Evolutionary conservation across 805 yeast genomes (phyloP), one percentile per base, ranked within the genome.

Genomic region (Pichia manshurica): DNA sequence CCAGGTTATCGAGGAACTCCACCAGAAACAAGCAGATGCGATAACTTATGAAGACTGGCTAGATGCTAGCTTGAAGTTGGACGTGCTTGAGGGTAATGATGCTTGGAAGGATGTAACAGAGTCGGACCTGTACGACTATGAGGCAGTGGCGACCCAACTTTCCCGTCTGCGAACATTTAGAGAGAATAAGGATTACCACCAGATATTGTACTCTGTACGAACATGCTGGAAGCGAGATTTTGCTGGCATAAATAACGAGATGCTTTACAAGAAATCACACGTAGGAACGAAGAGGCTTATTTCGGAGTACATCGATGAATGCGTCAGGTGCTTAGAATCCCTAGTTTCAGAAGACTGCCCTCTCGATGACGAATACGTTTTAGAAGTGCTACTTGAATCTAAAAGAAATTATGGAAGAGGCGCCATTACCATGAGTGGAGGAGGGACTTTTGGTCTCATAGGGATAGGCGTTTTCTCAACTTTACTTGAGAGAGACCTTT

Each of bases 351-450:
- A 65, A 10, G 59, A 60, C 6, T 63, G 68, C 13, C 64, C 70
- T 10, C 52, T 87, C 28, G 91, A 85, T 61, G 89, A 83, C 51
- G 64, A 78, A 12, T 82, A 85, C 56, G 71, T 87, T 15, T 68
- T 91, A 47, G 86, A 86, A 2, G 86, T 87, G 76, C 69, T 91
- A 31, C 78, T 85, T 35, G 96, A 91, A 61, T 87, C 97, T 0
- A 73, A 96, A 50, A 86, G 86, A 63, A 88, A 90, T 58, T 87
- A 87, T 44, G 99, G 99, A 0, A 74, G 96, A 47, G 90, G 98
- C 0, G 99, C 98, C 0, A 69, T 93, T 23, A 88, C 95, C n/a
- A 73, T 93, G 46, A 84, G 95, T 42, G 99, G 99, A 1, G 99
- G 99, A 2, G 89, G 96, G 2, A 86, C 96, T 4, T 86, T 91